Base-by-base conservation (phyloP, 1,139 yeast genomes). In the Zygosaccharomyces sapae region DNA sequence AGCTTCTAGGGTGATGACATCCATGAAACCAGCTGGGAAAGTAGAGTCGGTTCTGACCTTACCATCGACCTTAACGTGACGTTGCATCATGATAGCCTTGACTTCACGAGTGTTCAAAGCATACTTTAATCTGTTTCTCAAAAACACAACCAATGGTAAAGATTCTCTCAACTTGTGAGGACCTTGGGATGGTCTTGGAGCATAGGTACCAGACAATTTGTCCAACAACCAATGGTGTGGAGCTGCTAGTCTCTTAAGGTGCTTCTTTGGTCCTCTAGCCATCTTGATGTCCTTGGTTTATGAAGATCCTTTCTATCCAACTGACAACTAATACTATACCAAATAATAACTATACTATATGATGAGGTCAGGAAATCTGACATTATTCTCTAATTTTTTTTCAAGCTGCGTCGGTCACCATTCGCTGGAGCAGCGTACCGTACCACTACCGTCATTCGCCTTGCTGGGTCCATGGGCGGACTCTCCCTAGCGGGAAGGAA, bases 201-300 rank as follows among this genome's bases (percentile, higher is more conserved):
- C 98, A 76, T 92, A 92, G 72, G 89, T 81, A 73, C 99, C 99
- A 75, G 97, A 86, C 80, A 94, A 82, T 81, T 94, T 94, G 95
- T 92, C 98, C 83, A 94, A 86, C 95, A 94, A 87, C 98, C 98
- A 94, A 86, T 94, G 98, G 81, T 90, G 86, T 81, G 99, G 99
- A 74, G 97, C 97, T 74, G 96, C 95, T 76, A 88, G 83, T 81
- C 96, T 86, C 85, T 88, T 88, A 76, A 89, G 81, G 75, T 89
- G 97, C 83, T 89, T 89, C 90, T 88, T 88, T 80, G 92, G 95
- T 85, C 95, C 95, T 85, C 95, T 84, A 80, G 89, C 94, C 95
- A 86, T 86, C 76, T 77, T 51, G 55, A 49, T 49, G 50, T 47
- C 51, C 45, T 43, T 49, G 52, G 50, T 49, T 43, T 49, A 38